Conservation (phyloP, 2,329 filamentous ascomycete genomes). For the Alternaria postmessia region DNA sequence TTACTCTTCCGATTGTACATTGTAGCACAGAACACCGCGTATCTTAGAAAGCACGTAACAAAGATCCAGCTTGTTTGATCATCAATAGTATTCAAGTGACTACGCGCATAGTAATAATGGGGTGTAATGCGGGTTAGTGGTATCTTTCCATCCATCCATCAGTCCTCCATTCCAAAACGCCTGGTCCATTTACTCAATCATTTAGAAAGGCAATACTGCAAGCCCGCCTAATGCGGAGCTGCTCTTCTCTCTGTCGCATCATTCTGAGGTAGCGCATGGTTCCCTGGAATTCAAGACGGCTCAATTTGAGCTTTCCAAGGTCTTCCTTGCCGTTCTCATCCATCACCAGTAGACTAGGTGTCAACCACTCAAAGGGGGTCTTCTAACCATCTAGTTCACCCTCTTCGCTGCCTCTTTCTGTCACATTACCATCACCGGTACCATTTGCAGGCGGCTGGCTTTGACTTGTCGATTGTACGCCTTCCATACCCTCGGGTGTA, state of each 20-base stretch:
- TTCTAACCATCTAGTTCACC: slow-evolving; percentile 57
- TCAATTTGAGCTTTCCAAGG: neutral
- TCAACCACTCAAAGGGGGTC: neutral
- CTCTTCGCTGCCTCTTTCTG: slow-evolving; percentile 53
- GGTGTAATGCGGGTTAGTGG: slow-evolving; percentile 6
- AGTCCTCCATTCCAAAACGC: slow-evolving; percentile 7
- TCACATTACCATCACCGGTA: slow-evolving; percentile 26
- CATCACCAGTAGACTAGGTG: neutral
- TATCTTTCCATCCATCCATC: slow-evolving; percentile 10
- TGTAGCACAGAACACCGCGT: neutral
- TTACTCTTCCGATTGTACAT: neutral
- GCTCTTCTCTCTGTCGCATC: too few species aligned
- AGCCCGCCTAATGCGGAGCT: neutral
- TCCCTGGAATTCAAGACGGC: too few species aligned
- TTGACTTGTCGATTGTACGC: slow-evolving; percentile 29
- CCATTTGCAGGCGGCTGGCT: slow-evolving; percentile 33
- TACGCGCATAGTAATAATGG: slow-evolving; percentile 2
- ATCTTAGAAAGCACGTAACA: neutral
- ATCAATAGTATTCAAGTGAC: slow-evolving; percentile 5
- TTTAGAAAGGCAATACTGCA: neutral
- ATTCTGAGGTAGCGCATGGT: too few species aligned
- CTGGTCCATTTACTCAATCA: slow-evolving; percentile 1
- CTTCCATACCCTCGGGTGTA: slow-evolving; percentile 41
- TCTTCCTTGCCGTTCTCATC: neutral
- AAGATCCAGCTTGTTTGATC: neutral